Evolutionary conservation across 345 rosid species (phyloP).

Genomic region (Salix brachista): DNA sequence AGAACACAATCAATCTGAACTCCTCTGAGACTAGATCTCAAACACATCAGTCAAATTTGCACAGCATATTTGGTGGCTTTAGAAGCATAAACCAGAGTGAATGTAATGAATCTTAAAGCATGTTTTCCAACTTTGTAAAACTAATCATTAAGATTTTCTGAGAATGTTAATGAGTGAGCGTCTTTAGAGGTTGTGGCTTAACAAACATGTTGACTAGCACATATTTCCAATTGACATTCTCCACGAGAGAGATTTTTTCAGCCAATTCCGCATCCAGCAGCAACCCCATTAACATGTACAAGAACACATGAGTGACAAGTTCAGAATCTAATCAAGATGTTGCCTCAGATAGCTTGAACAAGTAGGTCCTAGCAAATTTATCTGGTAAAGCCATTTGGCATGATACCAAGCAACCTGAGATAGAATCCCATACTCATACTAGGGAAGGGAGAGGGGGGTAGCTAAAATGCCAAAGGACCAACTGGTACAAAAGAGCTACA

Average conservation of each 20-base stretch:
- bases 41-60: neutral
- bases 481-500: too few relatives aligned
- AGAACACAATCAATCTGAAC: neutral
- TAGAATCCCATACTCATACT: too few relatives aligned
- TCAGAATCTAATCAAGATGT: neutral
- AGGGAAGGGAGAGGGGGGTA: too few relatives aligned
- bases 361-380: too few relatives aligned
- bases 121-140: neutral
- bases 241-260: neutral
- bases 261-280: neutral
- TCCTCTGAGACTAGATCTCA: neutral
- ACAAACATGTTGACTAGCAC: neutral
- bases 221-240: neutral
- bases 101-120: too few relatives aligned
- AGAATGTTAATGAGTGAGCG: neutral
- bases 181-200: neutral
- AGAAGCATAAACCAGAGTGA: too few relatives aligned
- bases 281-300: neutral
- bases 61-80: neutral
- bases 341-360: too few relatives aligned
- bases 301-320: neutral
- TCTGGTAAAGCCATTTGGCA: too few relatives aligned
- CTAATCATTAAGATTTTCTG: neutral
- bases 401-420: too few relatives aligned
- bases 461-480: too few relatives aligned